Percentiles rank a stretch among this genome's conserved stretches.
phyloP scores from a whole-genome alignment of 495 filamentous ascomycete genomes.

The Clohesyomyces aquaticus region DNA sequence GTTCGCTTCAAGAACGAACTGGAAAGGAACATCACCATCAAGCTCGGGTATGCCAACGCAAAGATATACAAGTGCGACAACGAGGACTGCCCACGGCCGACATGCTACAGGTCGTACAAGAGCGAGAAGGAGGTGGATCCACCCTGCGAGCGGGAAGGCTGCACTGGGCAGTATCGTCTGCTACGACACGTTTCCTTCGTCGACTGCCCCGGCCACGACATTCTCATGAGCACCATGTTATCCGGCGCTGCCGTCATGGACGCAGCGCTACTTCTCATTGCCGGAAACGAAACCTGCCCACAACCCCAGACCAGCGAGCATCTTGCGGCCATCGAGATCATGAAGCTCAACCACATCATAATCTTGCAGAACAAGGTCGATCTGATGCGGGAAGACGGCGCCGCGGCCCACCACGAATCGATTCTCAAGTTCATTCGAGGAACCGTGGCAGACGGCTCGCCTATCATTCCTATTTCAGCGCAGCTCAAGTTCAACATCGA shows the following conservation, averaged over 20 bases:
- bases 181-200: constrained; percentile 72
- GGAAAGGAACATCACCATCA: constrained; percentile 98
- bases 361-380: constrained; percentile 99
- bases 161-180: constrained; percentile 78
- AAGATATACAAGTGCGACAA: constrained; percentile 99
- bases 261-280: constrained; percentile 92
- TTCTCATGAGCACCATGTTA: constrained; percentile 99
- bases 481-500: constrained; percentile 99
- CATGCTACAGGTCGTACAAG: constrained; percentile 96
- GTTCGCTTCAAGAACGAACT: constrained; percentile 99
- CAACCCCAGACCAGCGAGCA: constrained; percentile 99
- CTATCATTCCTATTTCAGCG: constrained; percentile 96
- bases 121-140: constrained; percentile 98
- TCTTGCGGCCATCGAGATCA: constrained; percentile 97
- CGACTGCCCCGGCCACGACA: constrained; percentile 99
- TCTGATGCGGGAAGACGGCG: constrained; percentile 90
- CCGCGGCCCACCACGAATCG: constrained; percentile 88
- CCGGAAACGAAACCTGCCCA: constrained; percentile 97
- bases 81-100: constrained; percentile 83
- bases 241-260: constrained; percentile 99
- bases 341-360: constrained; percentile 98
- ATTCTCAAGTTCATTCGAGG: constrained; percentile 98
- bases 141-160: constrained; percentile 91
- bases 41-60: constrained; percentile 98
- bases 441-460: constrained; percentile 92